phyloP scores from a whole-genome alignment of 1,284 basidiomycete species.

The Pyrrhoderma lamaoense region DNA sequence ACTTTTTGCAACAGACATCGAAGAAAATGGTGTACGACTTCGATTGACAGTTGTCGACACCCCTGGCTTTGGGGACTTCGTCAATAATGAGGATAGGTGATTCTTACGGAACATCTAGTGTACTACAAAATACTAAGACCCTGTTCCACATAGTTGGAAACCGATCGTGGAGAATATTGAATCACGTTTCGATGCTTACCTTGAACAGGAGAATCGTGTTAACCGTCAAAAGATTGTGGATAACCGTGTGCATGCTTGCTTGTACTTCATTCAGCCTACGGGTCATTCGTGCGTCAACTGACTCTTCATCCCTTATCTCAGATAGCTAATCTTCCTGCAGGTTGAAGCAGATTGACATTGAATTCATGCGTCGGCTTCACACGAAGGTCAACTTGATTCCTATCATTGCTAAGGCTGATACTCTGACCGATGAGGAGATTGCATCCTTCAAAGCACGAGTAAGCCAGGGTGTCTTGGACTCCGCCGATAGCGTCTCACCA shows the following conservation, averaged over 20 bases:
- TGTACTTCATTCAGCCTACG: slow-evolving; percentile 97
- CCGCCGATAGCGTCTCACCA: background rate
- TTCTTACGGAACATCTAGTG: slow-evolving; percentile 21
- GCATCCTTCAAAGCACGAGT: slow-evolving; percentile 87
- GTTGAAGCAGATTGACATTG: slow-evolving; percentile 92
- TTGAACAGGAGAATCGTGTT: slow-evolving; percentile 97
- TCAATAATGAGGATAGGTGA: slow-evolving; percentile 95
- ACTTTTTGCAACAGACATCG: slow-evolving; percentile 66
- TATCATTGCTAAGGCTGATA: slow-evolving; percentile 94
- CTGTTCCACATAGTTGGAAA: slow-evolving; percentile 69
- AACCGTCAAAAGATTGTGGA: slow-evolving; percentile 83
- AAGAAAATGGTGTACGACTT: slow-evolving; percentile 92
- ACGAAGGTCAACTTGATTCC: slow-evolving; percentile 96
- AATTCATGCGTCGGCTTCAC: slow-evolving; percentile 95
- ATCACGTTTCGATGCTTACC: slow-evolving; percentile 89
- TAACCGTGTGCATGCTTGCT: slow-evolving; percentile 88
- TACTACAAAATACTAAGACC: slow-evolving; percentile 17
- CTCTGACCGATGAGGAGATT: slow-evolving; percentile 93
- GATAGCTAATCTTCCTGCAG: slow-evolving; percentile 33
- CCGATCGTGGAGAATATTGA: slow-evolving; percentile 97
- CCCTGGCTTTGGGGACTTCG: slow-evolving; percentile 94
- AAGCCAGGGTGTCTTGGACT: slow-evolving; percentile 22
- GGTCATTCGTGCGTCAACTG: slow-evolving; percentile 78
- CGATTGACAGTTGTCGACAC: slow-evolving; percentile 97
- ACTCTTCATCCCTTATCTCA: slow-evolving; percentile 1